Conservation (phyloP, 176 grass and related monocot genomes). For the Luzula sylvatica region DNA sequence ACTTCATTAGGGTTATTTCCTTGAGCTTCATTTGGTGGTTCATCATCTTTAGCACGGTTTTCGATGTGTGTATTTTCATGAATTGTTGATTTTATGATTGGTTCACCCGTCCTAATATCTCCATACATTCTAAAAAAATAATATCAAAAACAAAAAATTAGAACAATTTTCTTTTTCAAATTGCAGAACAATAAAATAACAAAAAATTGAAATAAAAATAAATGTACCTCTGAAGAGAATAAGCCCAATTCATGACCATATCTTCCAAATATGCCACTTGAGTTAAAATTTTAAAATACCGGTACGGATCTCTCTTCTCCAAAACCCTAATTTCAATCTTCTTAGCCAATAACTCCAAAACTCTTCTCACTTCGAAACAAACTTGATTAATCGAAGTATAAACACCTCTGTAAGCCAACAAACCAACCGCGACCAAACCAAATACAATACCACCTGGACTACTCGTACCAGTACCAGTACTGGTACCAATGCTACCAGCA, state of each 20-base stretch:
- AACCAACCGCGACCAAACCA: conserved; percentile 82
- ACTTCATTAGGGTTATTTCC: conserved; percentile 22
- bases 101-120: conserved; percentile 34
- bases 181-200: conserved; percentile 10
- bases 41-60: conserved; percentile 6
- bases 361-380: conserved; percentile 74
- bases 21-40: conserved; percentile 9
- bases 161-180: neutral
- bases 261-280: conserved; percentile 91
- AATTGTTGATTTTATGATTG: conserved; percentile 25
- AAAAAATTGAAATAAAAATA: conserved; percentile 16
- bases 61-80: conserved; percentile 19
- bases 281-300: conserved; percentile 66
- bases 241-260: conserved; percentile 77
- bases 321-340: conserved; percentile 59
- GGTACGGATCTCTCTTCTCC: conserved; percentile 50
- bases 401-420: conserved; percentile 75
- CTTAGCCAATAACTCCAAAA: conserved; percentile 72
- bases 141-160: neutral
- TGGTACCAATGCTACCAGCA: conserved; percentile 26
- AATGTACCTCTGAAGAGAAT: conserved; percentile 70
- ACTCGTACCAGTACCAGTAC: conserved; percentile 42
- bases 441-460: conserved; percentile 43
- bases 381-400: conserved; percentile 75
- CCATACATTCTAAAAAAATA: conserved; percentile 50